Evolutionary conservation across 306 rosid genomes (phyloP).

Genomic region (Dalbergia cochinchinensis): DNA sequence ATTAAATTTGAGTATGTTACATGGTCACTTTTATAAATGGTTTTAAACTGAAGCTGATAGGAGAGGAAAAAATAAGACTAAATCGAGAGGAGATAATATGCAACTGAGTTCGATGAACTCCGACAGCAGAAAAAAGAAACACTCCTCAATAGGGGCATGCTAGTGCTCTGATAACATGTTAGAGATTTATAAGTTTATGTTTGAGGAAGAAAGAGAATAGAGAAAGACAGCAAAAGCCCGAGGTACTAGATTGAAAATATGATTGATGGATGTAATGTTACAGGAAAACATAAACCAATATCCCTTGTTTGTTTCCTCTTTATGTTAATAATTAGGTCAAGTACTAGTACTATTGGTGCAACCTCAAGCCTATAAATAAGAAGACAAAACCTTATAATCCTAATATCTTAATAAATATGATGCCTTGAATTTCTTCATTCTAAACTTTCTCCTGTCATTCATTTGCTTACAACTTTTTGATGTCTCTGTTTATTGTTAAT

Average conservation of each 20-base stretch:
- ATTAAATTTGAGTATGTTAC: too few species aligned
- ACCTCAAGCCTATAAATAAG: neutral
- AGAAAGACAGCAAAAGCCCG: neutral
- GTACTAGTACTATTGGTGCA: too few species aligned
- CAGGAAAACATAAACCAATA: neutral
- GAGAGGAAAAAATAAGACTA: too few species aligned
- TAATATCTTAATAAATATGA: neutral
- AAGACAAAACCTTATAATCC: neutral
- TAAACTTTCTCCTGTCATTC: constrained; percentile 12
- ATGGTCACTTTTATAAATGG: too few species aligned
- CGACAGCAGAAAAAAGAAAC: too few species aligned
- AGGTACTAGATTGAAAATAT: neutral
- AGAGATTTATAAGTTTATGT: too few species aligned
- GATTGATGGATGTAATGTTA: neutral
- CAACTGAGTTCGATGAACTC: too few species aligned
- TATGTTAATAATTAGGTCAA: neutral
- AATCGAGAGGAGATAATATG: too few species aligned
- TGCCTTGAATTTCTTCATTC: constrained; percentile 4
- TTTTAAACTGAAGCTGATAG: too few species aligned
- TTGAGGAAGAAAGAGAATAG: neutral
- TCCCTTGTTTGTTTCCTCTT: neutral
- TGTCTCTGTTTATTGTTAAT: constrained; percentile 43
- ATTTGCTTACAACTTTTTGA: constrained; percentile 37
- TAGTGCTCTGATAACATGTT: too few species aligned
- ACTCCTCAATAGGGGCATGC: too few species aligned